A percentile compares a stretch with the other conserved stretches of the same genome.
Evolutionary conservation across 768 basidiomycete genomes (phyloP).

Genomic region (Pulveroboletus sp.): DNA sequence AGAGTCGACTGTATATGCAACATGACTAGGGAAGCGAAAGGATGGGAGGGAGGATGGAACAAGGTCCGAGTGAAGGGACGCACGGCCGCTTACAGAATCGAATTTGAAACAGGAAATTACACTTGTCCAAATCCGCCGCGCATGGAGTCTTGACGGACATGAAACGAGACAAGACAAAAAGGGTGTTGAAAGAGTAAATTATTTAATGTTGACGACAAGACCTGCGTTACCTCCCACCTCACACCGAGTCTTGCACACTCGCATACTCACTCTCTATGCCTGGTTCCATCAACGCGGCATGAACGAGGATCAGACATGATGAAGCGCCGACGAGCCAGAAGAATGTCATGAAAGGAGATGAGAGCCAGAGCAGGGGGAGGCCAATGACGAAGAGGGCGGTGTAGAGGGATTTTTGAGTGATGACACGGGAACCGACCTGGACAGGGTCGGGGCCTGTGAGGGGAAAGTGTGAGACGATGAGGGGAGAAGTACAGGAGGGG

Average conservation of each 20-base stretch:
- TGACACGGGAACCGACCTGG: slow-evolving; percentile 71
- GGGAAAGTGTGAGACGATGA: not conserved
- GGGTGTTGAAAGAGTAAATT: not conserved
- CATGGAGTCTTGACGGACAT: not conserved
- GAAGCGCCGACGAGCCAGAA: slow-evolving; percentile 96
- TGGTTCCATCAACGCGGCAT: slow-evolving; percentile 87
- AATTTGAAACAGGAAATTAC: not conserved
- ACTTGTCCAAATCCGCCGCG: not conserved
- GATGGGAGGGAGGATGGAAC: not conserved
- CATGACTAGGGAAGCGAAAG: not conserved
- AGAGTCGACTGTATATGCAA: too few species aligned
- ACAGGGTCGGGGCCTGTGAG: slow-evolving; percentile 73
- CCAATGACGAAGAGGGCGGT: slow-evolving; percentile 87
- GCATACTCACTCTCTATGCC: slow-evolving; percentile 94
- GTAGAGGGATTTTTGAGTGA: slow-evolving; percentile 91
- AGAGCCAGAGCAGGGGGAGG: slow-evolving; percentile 77
- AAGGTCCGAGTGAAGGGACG: not conserved
- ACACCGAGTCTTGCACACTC: slow-evolving; percentile 61
- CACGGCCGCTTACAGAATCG: not conserved
- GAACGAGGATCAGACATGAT: slow-evolving; percentile 74
- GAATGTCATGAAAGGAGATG: slow-evolving; percentile 74
- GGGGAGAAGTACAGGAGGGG: not conserved
- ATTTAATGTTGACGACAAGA: not conserved
- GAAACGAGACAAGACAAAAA: not conserved
- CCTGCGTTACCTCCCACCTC: not conserved